Evolutionary conservation across 257 asterid species (phyloP).

Genomic region (Nicotiana sylvestris): DNA sequence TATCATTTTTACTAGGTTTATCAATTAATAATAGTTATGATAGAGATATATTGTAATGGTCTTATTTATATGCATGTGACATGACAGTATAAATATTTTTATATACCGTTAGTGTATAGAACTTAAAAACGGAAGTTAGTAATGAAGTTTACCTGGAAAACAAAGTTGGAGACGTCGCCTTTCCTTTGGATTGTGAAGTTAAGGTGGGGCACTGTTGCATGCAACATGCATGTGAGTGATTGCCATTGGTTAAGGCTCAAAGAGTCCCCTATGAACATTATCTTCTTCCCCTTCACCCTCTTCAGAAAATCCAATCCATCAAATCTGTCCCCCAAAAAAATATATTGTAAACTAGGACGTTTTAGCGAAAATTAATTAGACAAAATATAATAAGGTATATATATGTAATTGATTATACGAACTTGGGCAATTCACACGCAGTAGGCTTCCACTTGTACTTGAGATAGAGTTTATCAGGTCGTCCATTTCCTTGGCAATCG

Average conservation of each 20-base stretch:
- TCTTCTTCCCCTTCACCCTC: conserved; percentile 51
- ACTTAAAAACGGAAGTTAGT: neutral
- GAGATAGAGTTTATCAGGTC: conserved; percentile 55
- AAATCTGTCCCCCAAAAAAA: conserved; percentile 31
- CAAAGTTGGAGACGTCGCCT: conserved; percentile 47
- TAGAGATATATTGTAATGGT: too few relatives aligned
- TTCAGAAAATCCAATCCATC: conserved; percentile 48
- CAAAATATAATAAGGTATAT: neutral
- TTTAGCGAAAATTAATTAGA: neutral
- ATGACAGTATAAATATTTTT: too few relatives aligned
- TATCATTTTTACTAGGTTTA: too few relatives aligned
- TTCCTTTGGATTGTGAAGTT: conserved; percentile 33
- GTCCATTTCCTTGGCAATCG: conserved; percentile 56
- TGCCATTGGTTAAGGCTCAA: conserved; percentile 82
- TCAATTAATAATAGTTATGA: too few relatives aligned
- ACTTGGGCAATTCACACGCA: conserved; percentile 55
- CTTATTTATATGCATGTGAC: too few relatives aligned
- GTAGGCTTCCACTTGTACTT: conserved; percentile 68
- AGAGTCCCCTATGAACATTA: conserved; percentile 73
- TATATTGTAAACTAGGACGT: too few relatives aligned
- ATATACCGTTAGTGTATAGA: too few relatives aligned
- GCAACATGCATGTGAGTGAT: conserved; percentile 74
- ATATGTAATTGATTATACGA: neutral
- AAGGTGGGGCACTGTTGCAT: conserved; percentile 42
- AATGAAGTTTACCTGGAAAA: conserved; percentile 29